Percentiles rank a stretch among this genome's conserved stretches.
Conservation (phyloP, 1,284 basidiomycete genomes). For the Malassezia arunalokei region DNA sequence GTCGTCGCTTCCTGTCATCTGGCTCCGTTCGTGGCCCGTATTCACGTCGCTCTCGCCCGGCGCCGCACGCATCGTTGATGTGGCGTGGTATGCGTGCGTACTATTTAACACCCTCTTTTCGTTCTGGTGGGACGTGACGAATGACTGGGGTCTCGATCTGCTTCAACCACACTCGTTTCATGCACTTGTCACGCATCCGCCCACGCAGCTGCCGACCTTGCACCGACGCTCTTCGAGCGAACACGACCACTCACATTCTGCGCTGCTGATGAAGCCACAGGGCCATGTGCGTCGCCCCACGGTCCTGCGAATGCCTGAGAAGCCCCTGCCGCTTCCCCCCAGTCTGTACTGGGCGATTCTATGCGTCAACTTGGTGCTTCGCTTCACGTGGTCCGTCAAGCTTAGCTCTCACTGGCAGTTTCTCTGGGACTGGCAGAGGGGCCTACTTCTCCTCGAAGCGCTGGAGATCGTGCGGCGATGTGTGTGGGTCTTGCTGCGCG, state of each 20-base stretch:
- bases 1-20: constrained; percentile 92
- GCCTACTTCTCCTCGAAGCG: constrained; percentile 80
- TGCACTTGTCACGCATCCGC: constrained; percentile 13
- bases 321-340: constrained; percentile 60
- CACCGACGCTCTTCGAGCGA: constrained; percentile 7
- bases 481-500: constrained; percentile 90
- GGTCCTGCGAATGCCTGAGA: constrained; percentile 50
- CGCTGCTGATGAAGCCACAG: not conserved
- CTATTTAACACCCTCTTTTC: constrained; percentile 82
- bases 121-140: constrained; percentile 98
- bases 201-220: constrained; percentile 8
- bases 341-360: constrained; percentile 71
- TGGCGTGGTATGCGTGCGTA: constrained; percentile 65
- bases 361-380: constrained; percentile 71
- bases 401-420: constrained; percentile 76
- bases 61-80: not conserved
- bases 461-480: constrained; percentile 78
- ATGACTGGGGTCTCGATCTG: constrained; percentile 88
- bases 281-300: constrained; percentile 8
- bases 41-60: not conserved
- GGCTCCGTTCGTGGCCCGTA: constrained; percentile 43
- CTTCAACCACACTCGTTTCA: constrained; percentile 48
- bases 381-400: constrained; percentile 89
- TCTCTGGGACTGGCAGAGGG: constrained; percentile 64
- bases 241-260: not conserved